These are phyloP conservation scores for Phytophthora megakarya DNA, from an alignment of 352 stramenopile species.

Conservation along the genomic window DNA sequence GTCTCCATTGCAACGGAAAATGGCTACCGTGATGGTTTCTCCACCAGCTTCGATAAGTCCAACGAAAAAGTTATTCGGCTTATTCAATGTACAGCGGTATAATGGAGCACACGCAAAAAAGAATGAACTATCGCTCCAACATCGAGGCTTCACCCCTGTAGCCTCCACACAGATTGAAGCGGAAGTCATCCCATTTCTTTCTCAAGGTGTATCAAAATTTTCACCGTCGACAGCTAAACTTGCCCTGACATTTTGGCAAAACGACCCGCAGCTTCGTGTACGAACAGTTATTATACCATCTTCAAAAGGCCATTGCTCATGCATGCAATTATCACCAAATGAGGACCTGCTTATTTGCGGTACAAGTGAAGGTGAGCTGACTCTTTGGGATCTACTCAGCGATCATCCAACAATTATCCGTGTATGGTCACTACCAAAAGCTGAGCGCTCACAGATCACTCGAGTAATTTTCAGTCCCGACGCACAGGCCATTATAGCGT, in stretches of 20 bases:
- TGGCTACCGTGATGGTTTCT: neutral
- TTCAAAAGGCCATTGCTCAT: constrained; percentile 32
- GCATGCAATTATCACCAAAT: constrained; percentile 36
- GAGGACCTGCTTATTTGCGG: constrained; percentile 37
- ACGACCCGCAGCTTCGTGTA: constrained; percentile 22
- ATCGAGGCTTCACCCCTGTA: neutral
- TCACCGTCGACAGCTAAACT: neutral
- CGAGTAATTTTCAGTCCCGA: constrained; percentile 39
- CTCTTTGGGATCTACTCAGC: constrained; percentile 39
- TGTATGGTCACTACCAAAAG: constrained; percentile 31
- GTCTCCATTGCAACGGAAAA: constrained; percentile 1
- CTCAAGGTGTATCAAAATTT: neutral
- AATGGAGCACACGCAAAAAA: neutral
- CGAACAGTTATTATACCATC: constrained; percentile 27
- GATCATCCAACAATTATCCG: constrained; percentile 27
- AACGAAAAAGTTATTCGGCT: constrained; percentile 27
- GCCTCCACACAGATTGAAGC: neutral
- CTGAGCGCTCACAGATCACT: constrained; percentile 31
- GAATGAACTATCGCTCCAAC: neutral
- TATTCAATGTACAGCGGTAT: constrained; percentile 15
- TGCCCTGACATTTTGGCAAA: constrained; percentile 39
- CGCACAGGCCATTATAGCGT: constrained; percentile 27
- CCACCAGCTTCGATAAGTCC: constrained; percentile 11
- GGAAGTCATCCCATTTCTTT: constrained; percentile 11
- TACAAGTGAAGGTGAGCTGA: constrained; percentile 38